A percentile compares a stretch with the other conserved stretches of the same genome.
These are phyloP conservation scores for Beauveria scarabaeidicola DNA, from an alignment of 2,329 filamentous ascomycete genomes.

Conservation along the genomic window DNA sequence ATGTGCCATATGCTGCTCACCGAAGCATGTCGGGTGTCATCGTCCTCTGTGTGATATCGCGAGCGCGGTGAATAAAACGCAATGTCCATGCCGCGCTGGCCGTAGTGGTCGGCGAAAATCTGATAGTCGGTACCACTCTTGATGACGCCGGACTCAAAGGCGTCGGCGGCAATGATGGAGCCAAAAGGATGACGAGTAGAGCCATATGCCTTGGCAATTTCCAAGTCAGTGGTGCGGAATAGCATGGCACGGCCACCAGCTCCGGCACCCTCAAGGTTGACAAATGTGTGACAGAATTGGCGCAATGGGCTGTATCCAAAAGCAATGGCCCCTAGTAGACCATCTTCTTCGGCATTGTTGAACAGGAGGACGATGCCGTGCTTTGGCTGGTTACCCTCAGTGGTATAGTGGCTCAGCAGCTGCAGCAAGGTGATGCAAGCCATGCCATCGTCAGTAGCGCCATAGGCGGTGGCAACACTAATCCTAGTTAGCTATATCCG, in stretches of 20 bases:
- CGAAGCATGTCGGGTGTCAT: constrained; percentile 75
- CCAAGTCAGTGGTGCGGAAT: constrained; percentile 80
- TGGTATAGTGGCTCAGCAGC: constrained; percentile 78
- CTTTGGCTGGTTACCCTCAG: constrained; percentile 60
- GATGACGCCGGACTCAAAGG: constrained; percentile 71
- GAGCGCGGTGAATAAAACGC: constrained; percentile 83
- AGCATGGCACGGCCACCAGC: constrained; percentile 81
- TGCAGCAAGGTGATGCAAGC: constrained; percentile 82
- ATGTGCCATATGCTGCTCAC: constrained; percentile 77
- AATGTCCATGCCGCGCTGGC: constrained; percentile 81
- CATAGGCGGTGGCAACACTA: constrained; percentile 83
- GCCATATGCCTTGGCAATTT: constrained; percentile 73
- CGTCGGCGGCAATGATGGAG: constrained; percentile 72
- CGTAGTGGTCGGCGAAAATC: constrained; percentile 68
- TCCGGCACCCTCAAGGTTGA: constrained; percentile 92
- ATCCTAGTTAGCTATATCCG: constrained; percentile 12
- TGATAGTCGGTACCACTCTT: constrained; percentile 84
- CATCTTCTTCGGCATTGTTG: constrained; percentile 96
- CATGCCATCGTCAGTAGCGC: constrained; percentile 89
- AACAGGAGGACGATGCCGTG: constrained; percentile 76
- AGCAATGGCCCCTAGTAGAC: constrained; percentile 74
- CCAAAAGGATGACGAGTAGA: constrained; percentile 70
- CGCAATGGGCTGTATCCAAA: constrained; percentile 78
- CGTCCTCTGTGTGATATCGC: constrained; percentile 84
- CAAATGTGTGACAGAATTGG: constrained; percentile 73